Evolutionary conservation across 2,329 filamentous ascomycete genomes (phyloP).

Genomic region (Calonectria ilicicola): DNA sequence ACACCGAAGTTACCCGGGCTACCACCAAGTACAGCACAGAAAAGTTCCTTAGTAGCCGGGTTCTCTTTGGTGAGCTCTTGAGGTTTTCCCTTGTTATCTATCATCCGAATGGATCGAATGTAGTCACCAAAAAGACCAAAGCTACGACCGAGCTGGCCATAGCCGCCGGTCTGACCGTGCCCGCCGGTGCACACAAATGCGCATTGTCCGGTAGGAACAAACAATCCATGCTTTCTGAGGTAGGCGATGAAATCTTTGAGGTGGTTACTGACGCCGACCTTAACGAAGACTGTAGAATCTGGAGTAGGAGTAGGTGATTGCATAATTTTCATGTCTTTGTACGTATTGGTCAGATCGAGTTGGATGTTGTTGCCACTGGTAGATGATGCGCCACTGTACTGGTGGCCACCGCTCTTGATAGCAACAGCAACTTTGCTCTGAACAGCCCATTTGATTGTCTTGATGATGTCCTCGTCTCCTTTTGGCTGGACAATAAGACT

Average conservation of each 20-base stretch:
- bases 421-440: background rate
- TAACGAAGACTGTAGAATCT: too few species aligned
- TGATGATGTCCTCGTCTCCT: background rate
- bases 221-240: background rate
- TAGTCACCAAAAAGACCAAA: background rate
- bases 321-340: background rate
- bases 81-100: background rate
- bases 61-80: too few species aligned
- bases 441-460: background rate
- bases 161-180: background rate
- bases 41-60: too few species aligned
- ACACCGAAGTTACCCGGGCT: background rate
- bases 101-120: background rate
- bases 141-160: background rate
- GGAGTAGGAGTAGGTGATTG: too few species aligned
- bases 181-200: background rate
- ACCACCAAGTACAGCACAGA: background rate
- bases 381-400: background rate
- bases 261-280: background rate
- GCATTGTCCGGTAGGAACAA: background rate
- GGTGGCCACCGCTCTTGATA: background rate
- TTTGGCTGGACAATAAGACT: background rate
- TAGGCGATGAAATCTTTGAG: background rate
- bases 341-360: background rate
- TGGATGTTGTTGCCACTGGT: background rate